Evolutionary conservation across 2,329 filamentous ascomycete genomes (phyloP).

Genomic region (Seiridium unicorne): DNA sequence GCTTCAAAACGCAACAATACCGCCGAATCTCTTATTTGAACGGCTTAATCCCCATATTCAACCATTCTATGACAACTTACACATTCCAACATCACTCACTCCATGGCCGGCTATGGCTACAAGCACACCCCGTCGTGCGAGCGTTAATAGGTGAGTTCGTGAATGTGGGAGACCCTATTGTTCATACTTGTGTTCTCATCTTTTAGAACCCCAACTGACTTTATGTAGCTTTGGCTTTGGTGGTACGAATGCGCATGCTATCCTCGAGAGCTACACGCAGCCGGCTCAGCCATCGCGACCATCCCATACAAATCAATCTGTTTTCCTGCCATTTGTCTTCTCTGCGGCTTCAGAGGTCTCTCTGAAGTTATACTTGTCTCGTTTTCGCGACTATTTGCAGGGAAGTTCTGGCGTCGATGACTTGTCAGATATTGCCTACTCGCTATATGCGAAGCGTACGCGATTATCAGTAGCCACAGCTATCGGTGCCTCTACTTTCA

Average conservation of each 20-base stretch:
- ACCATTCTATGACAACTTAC: slow-evolving; percentile 4
- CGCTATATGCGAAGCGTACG: too few species aligned
- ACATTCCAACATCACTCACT: background rate
- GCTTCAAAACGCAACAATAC: slow-evolving; percentile 5
- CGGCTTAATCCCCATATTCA: background rate
- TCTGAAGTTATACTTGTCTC: too few species aligned
- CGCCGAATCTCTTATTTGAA: slow-evolving; percentile 13
- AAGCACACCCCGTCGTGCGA: background rate
- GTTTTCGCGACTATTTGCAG: too few species aligned
- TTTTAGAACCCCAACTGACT: background rate
- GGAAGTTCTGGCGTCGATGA: too few species aligned
- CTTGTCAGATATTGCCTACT: too few species aligned
- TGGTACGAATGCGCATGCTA: slow-evolving; percentile 14
- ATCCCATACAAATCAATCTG: background rate
- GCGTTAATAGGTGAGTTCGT: slow-evolving; percentile 6
- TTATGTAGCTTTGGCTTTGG: slow-evolving; percentile 13
- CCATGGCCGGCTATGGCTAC: slow-evolving; percentile 5
- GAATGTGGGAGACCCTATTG: background rate
- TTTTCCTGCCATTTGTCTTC: background rate
- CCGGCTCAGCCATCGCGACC: background rate
- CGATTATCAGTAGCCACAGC: too few species aligned
- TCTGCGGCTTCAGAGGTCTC: background rate
- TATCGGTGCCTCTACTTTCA: too few species aligned
- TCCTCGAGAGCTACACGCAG: slow-evolving; percentile 13
- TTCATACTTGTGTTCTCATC: background rate